phyloP scores from a whole-genome alignment of 345 rosid species.

The Anacardium occidentale region DNA sequence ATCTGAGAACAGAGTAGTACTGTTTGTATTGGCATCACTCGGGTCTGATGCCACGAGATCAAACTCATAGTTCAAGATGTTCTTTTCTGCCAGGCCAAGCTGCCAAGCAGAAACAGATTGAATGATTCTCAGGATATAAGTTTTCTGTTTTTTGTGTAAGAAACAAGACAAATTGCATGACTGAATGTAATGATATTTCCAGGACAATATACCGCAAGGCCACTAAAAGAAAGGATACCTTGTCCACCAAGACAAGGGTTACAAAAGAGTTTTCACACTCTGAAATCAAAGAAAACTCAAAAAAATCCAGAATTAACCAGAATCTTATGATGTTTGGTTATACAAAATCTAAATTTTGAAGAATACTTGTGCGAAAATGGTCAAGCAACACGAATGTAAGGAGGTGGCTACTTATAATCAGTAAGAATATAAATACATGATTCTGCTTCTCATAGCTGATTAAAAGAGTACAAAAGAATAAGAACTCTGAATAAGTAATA shows the following conservation, averaged over 20 bases:
- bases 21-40: constrained; percentile 91
- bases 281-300: neutral
- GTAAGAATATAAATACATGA: too few species aligned
- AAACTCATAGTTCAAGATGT: constrained; percentile 77
- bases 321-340: neutral
- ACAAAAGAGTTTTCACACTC: neutral
- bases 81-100: constrained; percentile 95
- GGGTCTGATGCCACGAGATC: constrained; percentile 88
- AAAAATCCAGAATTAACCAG: neutral
- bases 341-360: neutral
- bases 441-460: neutral
- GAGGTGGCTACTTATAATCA: neutral
- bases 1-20: constrained; percentile 85
- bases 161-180: neutral
- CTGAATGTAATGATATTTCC: too few species aligned
- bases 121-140: neutral
- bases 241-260: neutral
- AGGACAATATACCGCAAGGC: neutral
- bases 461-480: neutral
- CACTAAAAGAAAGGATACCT: neutral
- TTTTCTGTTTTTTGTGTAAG: too few species aligned
- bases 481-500: neutral
- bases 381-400: neutral
- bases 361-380: neutral
- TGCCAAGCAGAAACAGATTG: constrained; percentile 37